phyloP scores from a whole-genome alignment of 257 asterid species.

The Solanum medicagineum region DNA sequence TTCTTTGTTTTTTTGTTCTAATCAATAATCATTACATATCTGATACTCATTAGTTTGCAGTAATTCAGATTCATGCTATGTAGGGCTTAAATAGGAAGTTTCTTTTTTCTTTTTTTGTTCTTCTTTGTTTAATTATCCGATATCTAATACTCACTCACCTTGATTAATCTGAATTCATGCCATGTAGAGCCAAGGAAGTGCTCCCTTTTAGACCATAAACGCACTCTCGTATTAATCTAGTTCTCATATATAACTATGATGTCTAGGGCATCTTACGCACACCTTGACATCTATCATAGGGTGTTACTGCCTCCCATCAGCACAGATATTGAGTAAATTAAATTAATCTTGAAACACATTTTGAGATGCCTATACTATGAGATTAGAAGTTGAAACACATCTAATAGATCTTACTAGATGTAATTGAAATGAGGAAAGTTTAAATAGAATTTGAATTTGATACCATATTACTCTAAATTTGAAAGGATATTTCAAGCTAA shows the following conservation, averaged over 20 bases:
- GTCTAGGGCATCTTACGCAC: neutral
- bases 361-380: neutral
- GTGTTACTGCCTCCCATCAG: neutral
- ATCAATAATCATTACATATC: neutral
- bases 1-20: neutral
- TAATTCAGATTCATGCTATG: neutral
- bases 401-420: neutral
- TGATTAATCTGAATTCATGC: neutral
- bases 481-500: neutral
- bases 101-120: too few relatives aligned
- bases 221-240: neutral
- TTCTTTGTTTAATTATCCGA: neutral
- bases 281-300: neutral
- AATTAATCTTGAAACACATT: neutral
- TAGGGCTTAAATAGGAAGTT: neutral
- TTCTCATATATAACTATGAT: neutral
- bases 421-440: neutral
- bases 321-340: neutral
- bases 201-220: neutral
- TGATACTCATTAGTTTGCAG: neutral
- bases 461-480: neutral
- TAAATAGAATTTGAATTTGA: neutral
- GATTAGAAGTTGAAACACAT: neutral
- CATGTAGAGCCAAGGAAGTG: neutral
- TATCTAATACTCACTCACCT: neutral